A percentile compares a stretch with the other conserved stretches of the same genome.
These are phyloP conservation scores for Leptographium lundbergii DNA, from an alignment of 2,329 filamentous ascomycete species.

Conservation along the genomic window DNA sequence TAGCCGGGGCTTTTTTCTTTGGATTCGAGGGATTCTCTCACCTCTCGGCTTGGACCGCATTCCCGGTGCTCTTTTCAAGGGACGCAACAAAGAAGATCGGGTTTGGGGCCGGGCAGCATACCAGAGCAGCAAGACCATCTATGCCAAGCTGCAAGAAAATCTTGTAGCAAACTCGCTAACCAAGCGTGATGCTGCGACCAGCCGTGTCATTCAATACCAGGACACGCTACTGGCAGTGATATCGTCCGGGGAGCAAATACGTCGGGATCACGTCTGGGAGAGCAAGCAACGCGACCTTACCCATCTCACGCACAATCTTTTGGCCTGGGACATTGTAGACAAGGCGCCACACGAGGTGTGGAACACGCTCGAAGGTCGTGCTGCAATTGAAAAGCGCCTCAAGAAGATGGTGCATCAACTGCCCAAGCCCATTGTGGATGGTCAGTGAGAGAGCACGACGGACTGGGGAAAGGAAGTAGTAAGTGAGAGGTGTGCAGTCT, in stretches of 20 bases:
- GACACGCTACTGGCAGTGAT: constrained; percentile 68
- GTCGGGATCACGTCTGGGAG: constrained; percentile 60
- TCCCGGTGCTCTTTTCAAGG: constrained; percentile 67
- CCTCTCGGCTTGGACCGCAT: constrained; percentile 77
- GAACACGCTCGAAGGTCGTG: constrained; percentile 58
- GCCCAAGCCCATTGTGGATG: neutral
- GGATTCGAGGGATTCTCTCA: constrained; percentile 74
- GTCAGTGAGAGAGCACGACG: neutral
- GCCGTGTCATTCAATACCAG: constrained; percentile 65
- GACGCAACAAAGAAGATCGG: constrained; percentile 69
- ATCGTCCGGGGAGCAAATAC: constrained; percentile 64
- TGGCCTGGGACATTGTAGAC: constrained; percentile 77
- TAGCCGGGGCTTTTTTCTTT: constrained; percentile 67
- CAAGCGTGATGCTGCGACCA: constrained; percentile 67
- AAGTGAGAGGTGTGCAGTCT: neutral
- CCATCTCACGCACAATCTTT: constrained; percentile 63
- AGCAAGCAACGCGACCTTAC: constrained; percentile 75
- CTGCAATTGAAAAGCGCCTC: constrained; percentile 67
- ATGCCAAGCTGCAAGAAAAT: constrained; percentile 85
- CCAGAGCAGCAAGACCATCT: constrained; percentile 73
- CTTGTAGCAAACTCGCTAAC: constrained; percentile 77
- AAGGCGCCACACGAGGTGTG: constrained; percentile 81
- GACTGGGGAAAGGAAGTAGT: neutral
- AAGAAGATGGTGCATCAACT: constrained; percentile 44
- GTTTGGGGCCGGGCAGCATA: constrained; percentile 71